Base-by-base conservation (phyloP, 306 rosid species). In the Ceratonia siliqua region DNA sequence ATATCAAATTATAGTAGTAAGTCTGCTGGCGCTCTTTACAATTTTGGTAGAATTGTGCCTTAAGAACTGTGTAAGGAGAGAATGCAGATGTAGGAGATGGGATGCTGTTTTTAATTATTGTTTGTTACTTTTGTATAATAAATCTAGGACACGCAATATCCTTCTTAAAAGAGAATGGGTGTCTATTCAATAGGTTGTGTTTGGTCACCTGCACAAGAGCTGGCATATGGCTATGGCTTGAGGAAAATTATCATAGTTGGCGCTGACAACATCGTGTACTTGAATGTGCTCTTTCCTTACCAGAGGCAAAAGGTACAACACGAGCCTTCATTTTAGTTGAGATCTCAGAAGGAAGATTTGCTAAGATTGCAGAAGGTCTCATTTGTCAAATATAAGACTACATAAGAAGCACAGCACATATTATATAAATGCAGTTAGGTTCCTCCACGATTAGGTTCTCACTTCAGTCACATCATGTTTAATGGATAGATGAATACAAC, bases 141-240 rank as follows among this genome's bases (percentile, higher is more conserved):
- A 97, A 91, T 85, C 82, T 89, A 77, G 92, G 76, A 70, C 57
- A 75, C 5, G 90, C 97, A 5, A 79, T 88, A 61, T 83, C 97
- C 73, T 77, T 76, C 62, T 57, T 89, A 55, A 88, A 87, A 77
- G 91, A 84, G 82, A 73, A 80, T 33, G 79, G 43, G 58, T 64
- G 54, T 77, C 64, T 33, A 50, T 75, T 59, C 91, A 94, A 8
- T 56, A 89, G 83, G 92, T 94, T 28, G 97, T 94, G 86, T 90
- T 90, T 5, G 90, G 96, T 70, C 97, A 89, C 90, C 90, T 91
- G 92, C 98, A 94, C 76, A 87, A 83, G 84, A 87, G 86, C 90
- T 89, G 22, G 92, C 96, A 62, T 36, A 45, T 78, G 87, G 89
- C 85, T 80, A 84, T 2, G 96, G 94, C 77, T 77, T 78, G 69